A percentile compares a stretch with the other conserved stretches of the same genome.
phyloP scores from a whole-genome alignment of 305 asterid species.

The Ajuga reptans region DNA sequence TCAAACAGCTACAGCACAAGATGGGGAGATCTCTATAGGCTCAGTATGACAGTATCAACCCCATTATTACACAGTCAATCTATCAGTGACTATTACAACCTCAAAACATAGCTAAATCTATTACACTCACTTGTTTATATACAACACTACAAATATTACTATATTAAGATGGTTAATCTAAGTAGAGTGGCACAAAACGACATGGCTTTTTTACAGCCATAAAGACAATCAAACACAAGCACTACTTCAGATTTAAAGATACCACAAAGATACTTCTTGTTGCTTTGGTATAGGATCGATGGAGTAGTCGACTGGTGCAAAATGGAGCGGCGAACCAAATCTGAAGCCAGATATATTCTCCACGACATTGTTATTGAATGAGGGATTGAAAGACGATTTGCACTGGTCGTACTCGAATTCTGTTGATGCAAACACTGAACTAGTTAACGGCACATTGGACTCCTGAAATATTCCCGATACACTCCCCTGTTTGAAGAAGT shows the following conservation, averaged over 20 bases:
- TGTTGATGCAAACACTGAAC: slow-evolving; percentile 21
- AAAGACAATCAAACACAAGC: not conserved
- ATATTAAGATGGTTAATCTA: slow-evolving; percentile 5
- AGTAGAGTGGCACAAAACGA: not conserved
- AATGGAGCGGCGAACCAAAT: slow-evolving; percentile 33
- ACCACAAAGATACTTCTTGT: slow-evolving; percentile 36
- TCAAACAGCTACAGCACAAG: slow-evolving; percentile 5
- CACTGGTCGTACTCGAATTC: slow-evolving; percentile 26
- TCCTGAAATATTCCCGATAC: slow-evolving; percentile 20
- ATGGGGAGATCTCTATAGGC: slow-evolving; percentile 2
- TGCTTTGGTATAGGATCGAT: slow-evolving; percentile 34
- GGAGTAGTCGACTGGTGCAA: slow-evolving; percentile 26
- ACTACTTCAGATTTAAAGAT: slow-evolving; percentile 14
- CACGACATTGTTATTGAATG: slow-evolving; percentile 16
- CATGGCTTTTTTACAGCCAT: not conserved
- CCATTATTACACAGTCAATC: not conserved
- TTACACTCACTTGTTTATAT: not conserved
- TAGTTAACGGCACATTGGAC: slow-evolving; percentile 14
- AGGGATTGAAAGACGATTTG: slow-evolving; percentile 22
- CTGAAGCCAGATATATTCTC: slow-evolving; percentile 30
- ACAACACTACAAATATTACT: slow-evolving; percentile 10
- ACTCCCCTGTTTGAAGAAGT: slow-evolving; percentile 24
- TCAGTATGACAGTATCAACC: not conserved
- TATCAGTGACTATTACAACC: not conserved
- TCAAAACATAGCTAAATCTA: slow-evolving; percentile 6